A percentile compares a stretch with the other conserved stretches of the same genome.
Conservation (phyloP, 768 basidiomycete genomes). For the Phlebiopsis flavidoalba region DNA sequence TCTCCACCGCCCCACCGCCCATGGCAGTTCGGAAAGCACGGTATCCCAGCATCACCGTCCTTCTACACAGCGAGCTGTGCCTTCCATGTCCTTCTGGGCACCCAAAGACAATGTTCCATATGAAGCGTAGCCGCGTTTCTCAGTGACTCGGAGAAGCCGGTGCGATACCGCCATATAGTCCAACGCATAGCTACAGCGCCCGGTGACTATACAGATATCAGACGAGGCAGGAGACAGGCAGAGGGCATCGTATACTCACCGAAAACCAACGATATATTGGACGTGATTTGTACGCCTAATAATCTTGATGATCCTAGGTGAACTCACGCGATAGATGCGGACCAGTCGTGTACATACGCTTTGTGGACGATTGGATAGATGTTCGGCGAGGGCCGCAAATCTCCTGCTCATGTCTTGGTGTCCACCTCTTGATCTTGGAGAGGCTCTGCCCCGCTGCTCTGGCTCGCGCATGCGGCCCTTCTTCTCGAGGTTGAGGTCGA, state of each 20-base stretch:
- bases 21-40: too few species aligned
- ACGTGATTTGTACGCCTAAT: slow-evolving; percentile 80
- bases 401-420: slow-evolving; percentile 93
- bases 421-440: slow-evolving; percentile 99
- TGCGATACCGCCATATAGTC: slow-evolving; percentile 86
- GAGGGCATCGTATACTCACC: slow-evolving; percentile 45
- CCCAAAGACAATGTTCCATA: background rate
- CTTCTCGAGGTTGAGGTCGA: slow-evolving; percentile 96
- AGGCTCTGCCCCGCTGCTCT: slow-evolving; percentile 86
- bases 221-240: background rate
- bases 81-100: background rate
- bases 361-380: slow-evolving; percentile 78
- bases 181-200: slow-evolving; percentile 78
- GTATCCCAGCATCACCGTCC: too few species aligned
- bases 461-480: slow-evolving; percentile 87
- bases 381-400: slow-evolving; percentile 77
- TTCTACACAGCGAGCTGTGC: too few species aligned
- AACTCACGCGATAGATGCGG: background rate
- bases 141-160: slow-evolving; percentile 59
- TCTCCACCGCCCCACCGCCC: too few species aligned
- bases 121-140: background rate
- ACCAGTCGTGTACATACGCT: slow-evolving; percentile 45
- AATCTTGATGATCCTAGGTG: background rate
- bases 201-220: slow-evolving; percentile 52
- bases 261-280: slow-evolving; percentile 83